A percentile compares a stretch with the other conserved stretches of the same genome.
Evolutionary conservation across 352 stramenopile species (phyloP).

Genomic region (Peronospora tabacina): DNA sequence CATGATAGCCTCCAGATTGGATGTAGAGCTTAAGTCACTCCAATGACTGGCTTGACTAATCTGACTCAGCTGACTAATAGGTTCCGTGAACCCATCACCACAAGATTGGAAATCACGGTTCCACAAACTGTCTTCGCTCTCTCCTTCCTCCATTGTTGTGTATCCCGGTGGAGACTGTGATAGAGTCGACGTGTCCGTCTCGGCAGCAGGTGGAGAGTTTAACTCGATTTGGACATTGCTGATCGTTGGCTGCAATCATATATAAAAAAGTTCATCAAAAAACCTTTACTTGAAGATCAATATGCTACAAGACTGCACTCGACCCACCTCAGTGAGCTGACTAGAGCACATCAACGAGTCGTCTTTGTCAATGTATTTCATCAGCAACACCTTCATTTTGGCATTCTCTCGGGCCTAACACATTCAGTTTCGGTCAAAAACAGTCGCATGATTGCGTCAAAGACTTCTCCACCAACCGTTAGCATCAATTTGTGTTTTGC

Average conservation of each 20-base stretch:
- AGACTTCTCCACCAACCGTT: slow-evolving; percentile 26
- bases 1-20: slow-evolving; percentile 81
- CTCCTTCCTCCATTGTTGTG: slow-evolving; percentile 41
- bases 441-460: not conserved
- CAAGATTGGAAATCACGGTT: slow-evolving; percentile 45
- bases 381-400: slow-evolving; percentile 81
- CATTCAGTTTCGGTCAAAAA: not conserved
- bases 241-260: slow-evolving; percentile 13
- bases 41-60: slow-evolving; percentile 69
- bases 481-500: slow-evolving; percentile 59
- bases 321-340: slow-evolving; percentile 47
- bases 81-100: slow-evolving; percentile 43
- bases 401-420: slow-evolving; percentile 68
- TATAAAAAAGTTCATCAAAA: slow-evolving; percentile 1
- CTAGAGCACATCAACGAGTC: slow-evolving; percentile 70
- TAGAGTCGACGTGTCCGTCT: slow-evolving; percentile 22
- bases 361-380: slow-evolving; percentile 85
- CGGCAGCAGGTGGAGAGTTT: slow-evolving; percentile 11
- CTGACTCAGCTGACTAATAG: slow-evolving; percentile 62
- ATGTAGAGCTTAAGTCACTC: slow-evolving; percentile 78
- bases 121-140: slow-evolving; percentile 60
- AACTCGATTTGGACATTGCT: not conserved
- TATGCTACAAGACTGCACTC: not conserved
- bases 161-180: slow-evolving; percentile 38
- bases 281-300: too few relatives aligned